phyloP scores from a whole-genome alignment of 73 alveolate species.

The Urostyla sp. region DNA sequence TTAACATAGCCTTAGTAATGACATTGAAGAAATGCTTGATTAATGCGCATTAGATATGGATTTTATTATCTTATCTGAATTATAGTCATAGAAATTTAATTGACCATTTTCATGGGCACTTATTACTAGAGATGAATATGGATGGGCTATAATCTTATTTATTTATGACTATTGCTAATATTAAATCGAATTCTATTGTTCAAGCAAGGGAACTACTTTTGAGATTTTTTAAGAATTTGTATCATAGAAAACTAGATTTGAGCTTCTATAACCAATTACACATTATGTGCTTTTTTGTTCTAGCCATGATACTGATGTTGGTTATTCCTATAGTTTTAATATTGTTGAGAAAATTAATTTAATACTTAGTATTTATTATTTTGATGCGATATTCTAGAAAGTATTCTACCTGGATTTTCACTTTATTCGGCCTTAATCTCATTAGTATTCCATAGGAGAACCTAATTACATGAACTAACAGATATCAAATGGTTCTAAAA shows the following conservation, averaged over 20 bases:
- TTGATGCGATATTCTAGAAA: not conserved
- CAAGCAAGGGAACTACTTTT: not conserved
- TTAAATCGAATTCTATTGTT: not conserved
- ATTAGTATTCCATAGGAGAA: conserved; percentile 50
- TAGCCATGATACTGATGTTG: conserved; percentile 38
- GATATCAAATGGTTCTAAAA: conserved; percentile 50
- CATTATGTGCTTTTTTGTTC: not conserved
- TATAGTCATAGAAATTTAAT: conserved; percentile 20
- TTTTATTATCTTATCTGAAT: conserved; percentile 39
- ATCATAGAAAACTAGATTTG: conserved; percentile 17
- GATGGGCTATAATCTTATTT: not conserved
- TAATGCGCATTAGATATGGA: conserved; percentile 32
- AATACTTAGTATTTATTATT: not conserved
- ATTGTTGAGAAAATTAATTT: too few relatives aligned
- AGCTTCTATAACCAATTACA: conserved; percentile 32
- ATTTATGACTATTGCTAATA: not conserved
- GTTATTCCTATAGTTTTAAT: too few relatives aligned
- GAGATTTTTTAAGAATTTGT: not conserved
- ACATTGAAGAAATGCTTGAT: conserved; percentile 1
- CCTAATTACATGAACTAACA: conserved; percentile 27
- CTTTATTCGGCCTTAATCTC: conserved; percentile 12
- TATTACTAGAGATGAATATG: not conserved
- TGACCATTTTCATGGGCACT: conserved; percentile 38
- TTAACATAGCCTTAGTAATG: too few relatives aligned
- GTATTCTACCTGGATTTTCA: conserved; percentile 7